phyloP scores from a whole-genome alignment of 495 filamentous ascomycete genomes.

The Aspergillus nanangensis region DNA sequence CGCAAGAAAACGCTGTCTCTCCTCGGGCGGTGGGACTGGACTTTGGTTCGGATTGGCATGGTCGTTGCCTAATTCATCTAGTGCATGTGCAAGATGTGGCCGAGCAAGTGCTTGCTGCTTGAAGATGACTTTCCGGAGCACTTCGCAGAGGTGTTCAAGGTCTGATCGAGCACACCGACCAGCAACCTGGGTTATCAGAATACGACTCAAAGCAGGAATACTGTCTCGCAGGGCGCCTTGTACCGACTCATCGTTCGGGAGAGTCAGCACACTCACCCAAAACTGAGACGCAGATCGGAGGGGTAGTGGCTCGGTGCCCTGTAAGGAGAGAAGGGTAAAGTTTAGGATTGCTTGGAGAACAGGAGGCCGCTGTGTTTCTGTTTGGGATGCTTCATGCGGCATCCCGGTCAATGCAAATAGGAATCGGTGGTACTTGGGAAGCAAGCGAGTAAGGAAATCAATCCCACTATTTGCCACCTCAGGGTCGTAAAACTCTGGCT shows the following conservation, averaged over 20 bases:
- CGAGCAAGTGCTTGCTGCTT: constrained; percentile 61
- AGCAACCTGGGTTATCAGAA: constrained; percentile 63
- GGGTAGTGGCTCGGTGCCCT: constrained; percentile 70
- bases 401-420: constrained; percentile 32
- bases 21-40: constrained; percentile 22
- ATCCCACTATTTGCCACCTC: constrained; percentile 77
- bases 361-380: constrained; percentile 13
- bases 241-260: constrained; percentile 40
- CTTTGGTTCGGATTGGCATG: constrained; percentile 27
- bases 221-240: constrained; percentile 52
- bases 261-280: constrained; percentile 59
- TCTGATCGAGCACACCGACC: constrained; percentile 75
- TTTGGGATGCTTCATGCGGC: constrained; percentile 9
- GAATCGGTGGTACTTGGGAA: constrained; percentile 54
- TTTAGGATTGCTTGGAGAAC: constrained; percentile 66
- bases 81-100: constrained; percentile 53
- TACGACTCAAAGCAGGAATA: constrained; percentile 54
- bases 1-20: constrained; percentile 32
- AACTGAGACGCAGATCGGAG: constrained; percentile 76
- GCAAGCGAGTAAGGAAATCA: constrained; percentile 62
- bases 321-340: constrained; percentile 70
- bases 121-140: constrained; percentile 70
- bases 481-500: constrained; percentile 54
- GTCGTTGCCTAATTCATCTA: constrained; percentile 56
- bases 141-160: constrained; percentile 69